These are phyloP conservation scores for Talaromyces sp. DNA, from an alignment of 2,329 filamentous ascomycete species.

Conservation along the genomic window DNA sequence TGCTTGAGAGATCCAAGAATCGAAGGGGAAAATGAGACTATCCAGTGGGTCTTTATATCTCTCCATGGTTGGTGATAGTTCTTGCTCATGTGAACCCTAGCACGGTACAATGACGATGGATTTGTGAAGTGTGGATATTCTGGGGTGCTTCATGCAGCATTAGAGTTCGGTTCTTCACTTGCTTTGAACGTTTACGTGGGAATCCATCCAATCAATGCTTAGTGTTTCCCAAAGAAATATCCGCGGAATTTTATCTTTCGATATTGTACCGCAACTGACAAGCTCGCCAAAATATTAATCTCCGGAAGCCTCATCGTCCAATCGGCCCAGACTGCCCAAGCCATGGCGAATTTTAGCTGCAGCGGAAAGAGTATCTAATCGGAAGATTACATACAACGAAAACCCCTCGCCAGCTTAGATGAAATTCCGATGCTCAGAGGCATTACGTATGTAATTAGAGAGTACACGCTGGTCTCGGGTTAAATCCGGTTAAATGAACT, in stretches of 20 bases:
- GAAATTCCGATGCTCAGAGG: background rate
- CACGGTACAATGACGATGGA: background rate
- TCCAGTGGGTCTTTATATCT: background rate
- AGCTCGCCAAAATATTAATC: background rate
- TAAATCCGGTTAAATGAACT: too few relatives aligned
- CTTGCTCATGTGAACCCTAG: background rate
- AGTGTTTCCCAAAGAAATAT: background rate
- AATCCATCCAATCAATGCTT: background rate
- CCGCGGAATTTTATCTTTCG: background rate
- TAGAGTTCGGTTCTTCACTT: background rate
- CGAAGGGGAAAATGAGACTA: background rate
- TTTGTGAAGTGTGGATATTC: background rate
- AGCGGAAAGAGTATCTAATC: background rate
- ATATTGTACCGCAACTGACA: background rate
- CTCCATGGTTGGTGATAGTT: background rate
- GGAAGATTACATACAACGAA: background rate
- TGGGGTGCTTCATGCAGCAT: background rate
- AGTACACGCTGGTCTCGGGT: conserved; percentile 14
- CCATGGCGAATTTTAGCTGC: background rate
- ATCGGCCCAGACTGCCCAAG: background rate
- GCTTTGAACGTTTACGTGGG: background rate
- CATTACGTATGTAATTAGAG: background rate
- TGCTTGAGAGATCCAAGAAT: background rate
- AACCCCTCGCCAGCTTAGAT: background rate
- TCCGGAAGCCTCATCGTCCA: background rate